phyloP scores from a whole-genome alignment of 2,329 filamentous ascomycete species.

The Phyllosticta paracitricarpa region DNA sequence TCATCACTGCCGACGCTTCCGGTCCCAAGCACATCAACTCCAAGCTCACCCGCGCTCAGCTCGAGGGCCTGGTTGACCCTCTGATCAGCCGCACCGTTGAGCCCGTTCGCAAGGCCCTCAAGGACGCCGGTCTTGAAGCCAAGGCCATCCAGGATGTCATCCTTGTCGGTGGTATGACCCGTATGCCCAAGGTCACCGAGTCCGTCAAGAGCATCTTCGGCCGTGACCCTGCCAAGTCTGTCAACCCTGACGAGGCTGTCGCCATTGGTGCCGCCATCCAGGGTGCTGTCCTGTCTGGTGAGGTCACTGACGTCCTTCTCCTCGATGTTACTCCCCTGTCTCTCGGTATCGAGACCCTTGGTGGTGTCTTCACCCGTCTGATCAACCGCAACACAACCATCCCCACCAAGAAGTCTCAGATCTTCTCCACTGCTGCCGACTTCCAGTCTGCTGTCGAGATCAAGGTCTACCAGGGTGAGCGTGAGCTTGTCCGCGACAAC shows the following conservation, averaged over 20 bases:
- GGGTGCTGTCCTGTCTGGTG: slow-evolving; percentile 90
- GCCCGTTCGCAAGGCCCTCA: slow-evolving; percentile 90
- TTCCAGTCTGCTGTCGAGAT: slow-evolving; percentile 99
- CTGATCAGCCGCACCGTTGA: slow-evolving; percentile 80
- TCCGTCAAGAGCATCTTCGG: slow-evolving; percentile 96
- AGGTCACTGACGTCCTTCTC: slow-evolving; percentile 90
- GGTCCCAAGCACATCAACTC: slow-evolving; percentile 98
- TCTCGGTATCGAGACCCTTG: slow-evolving; percentile 95
- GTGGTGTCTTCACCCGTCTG: slow-evolving; percentile 93
- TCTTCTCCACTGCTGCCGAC: slow-evolving; percentile 94
- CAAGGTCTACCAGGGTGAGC: slow-evolving; percentile 99
- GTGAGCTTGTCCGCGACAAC: slow-evolving; percentile 97
- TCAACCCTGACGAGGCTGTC: slow-evolving; percentile 97
- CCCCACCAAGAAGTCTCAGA: slow-evolving; percentile 97
- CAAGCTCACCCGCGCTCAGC: slow-evolving; percentile 85
- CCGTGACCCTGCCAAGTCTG: slow-evolving; percentile 91
- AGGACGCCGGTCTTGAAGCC: slow-evolving; percentile 83
- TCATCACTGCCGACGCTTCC: slow-evolving; percentile 92
- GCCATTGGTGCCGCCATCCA: slow-evolving; percentile 96
- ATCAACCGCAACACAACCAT: slow-evolving; percentile 99
- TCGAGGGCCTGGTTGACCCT: slow-evolving; percentile 86
- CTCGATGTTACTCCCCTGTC: slow-evolving; percentile 94
- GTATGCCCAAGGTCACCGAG: slow-evolving; percentile 97
- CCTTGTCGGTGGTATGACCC: slow-evolving; percentile 97
- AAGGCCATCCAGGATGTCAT: slow-evolving; percentile 98